Conservation (phyloP, 805 yeast species). For the Candida chauliodis region DNA sequence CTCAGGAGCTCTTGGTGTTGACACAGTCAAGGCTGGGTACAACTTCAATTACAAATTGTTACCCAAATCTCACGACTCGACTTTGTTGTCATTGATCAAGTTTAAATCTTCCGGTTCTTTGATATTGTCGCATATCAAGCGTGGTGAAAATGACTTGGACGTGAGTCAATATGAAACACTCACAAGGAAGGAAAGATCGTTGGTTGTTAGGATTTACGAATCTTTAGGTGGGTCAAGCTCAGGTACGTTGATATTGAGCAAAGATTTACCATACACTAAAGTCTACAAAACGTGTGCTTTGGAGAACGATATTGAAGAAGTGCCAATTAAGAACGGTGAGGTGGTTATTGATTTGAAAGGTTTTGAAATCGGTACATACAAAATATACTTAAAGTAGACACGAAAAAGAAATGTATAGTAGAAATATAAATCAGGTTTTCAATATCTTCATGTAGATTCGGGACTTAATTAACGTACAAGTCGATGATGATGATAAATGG, state of each 20-base stretch:
- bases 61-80: conserved; percentile 14
- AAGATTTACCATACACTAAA: conserved; percentile 37
- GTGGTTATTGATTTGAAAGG: conserved; percentile 51
- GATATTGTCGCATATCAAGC: conserved; percentile 72
- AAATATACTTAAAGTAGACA: conserved; percentile 38
- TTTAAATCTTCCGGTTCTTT: conserved; percentile 53
- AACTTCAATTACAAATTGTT: conserved; percentile 65
- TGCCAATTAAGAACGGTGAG: conserved; percentile 33
- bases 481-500: no score
- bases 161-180: conserved; percentile 45
- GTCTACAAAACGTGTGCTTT: conserved; percentile 57
- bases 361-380: conserved; percentile 72
- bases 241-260: conserved; percentile 47
- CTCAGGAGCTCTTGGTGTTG: conserved; percentile 56
- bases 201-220: conserved; percentile 79
- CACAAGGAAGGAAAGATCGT: conserved; percentile 33
- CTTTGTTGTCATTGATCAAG: conserved; percentile 17
- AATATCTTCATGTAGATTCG: neutral
- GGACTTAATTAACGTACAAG: neutral
- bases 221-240: conserved; percentile 74
- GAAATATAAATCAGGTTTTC: neutral
- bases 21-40: conserved; percentile 71
- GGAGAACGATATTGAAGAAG: conserved; percentile 48
- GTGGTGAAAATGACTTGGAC: conserved; percentile 80
- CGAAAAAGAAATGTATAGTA: conserved; percentile 1